Evolutionary conservation across 306 rosid genomes (phyloP), one percentile per base, ranked within the genome.

Genomic region (Cicer yamashitae): DNA sequence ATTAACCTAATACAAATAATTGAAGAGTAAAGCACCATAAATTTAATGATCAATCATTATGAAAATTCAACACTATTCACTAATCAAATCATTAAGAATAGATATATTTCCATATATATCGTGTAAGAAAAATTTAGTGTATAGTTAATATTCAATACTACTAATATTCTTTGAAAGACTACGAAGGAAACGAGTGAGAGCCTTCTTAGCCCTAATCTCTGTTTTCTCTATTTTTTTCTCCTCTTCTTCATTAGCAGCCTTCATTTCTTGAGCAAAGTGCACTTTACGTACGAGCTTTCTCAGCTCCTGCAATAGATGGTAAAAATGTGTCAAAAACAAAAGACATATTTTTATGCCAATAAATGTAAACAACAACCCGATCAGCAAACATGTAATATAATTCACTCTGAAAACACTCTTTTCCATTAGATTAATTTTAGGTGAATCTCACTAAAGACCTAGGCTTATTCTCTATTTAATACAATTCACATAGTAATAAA

Each of bases 171-270:
- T 85, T 2, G 89, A 88, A 66, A 94, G 64, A 52, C 59, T 50
- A 40, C 61, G 82, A 80, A 94, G 99, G 84, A 94, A 94, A 53
- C 83, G 85, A 75, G 85, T 80, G 79, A 94, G 96, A 45, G 96
- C 82, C 82, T 76, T 86, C 70, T 74, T 79, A 71, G 96, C 96
- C 11, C 83, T 67, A 74, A 37, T 51, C 44, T 66, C 65, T 1
- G 75, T 80, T 47, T 58, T 79, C 67, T 84, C 90, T 70, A 67
- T 64, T 58, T 86, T 79, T 79, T 68, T 84, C 79, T 74, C 65
- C 39, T 87, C 89, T 66, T 85, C 91, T 73, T 87, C 91, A 20
- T 38, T 48, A 14, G 14, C 74, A 18, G 65, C 74, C 58, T 84
- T 57, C 78, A 6, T 83, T 68, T 88, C 91, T 74, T 89, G 82